Evolutionary conservation across 805 yeast genomes (phyloP), one percentile per base, ranked within the genome.

Genomic region (Saturnispora silvae): DNA sequence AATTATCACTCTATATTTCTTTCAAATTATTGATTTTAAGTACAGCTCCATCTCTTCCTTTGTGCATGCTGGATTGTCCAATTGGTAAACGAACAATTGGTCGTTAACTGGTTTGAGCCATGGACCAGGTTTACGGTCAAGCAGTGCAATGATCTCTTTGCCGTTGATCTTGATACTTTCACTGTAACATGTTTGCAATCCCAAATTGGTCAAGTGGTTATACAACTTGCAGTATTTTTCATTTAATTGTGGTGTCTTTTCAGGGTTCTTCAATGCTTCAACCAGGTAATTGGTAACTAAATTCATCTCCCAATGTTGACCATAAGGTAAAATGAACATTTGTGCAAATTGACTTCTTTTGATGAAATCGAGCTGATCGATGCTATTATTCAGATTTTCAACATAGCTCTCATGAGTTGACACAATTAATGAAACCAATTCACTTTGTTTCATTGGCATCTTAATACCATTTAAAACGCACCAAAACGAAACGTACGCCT

Each of bases 121-220:
- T 5, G 87, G 86, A 0, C 98, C 98, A 0, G 89, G 83, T 50
- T 79, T 81, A 38, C 64, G 61, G 17, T 65, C 59, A 20, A 81
- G 56, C 16, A 63, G 56, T 30, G 62, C 57, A 35, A 70, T 60
- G 31, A 89, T 56, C 31, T 72, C 70, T 47, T 81, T 84, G 13
- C 98, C 94, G 55, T 83, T 85, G 10, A 87, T 56, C 5, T 83
- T 45, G 2, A 89, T 82, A 49, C 74, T 81, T 40, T 80, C 42
- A 0, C 49, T 52, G 49, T 72, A 65, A 0, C 69, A 75, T 2
- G 64, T 51, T 3, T 45, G 49, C 34, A 82, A 60, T 6, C 55
- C 55, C 9, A 53, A 45, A 3, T 49, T 50, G 0, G 45, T 41
- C 13, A 75, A 60, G 5, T 43, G 37, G 2, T 54, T 36, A 17